These are phyloP conservation scores for Neostapfia colusana DNA, from an alignment of 176 grass and related monocot genomes.

Conservation along the genomic window DNA sequence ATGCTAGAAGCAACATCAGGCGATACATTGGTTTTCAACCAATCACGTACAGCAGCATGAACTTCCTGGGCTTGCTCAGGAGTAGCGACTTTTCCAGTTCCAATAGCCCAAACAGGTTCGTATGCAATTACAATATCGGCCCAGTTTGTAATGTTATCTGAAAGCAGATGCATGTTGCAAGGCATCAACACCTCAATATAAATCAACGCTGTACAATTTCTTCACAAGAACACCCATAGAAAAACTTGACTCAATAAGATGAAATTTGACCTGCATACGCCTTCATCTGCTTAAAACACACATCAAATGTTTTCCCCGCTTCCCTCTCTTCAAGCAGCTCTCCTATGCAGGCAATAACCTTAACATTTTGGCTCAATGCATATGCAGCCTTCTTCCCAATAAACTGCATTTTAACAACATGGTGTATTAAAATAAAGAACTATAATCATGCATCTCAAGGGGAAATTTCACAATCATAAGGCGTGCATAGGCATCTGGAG, in stretches of 20 bases:
- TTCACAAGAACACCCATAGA: neutral
- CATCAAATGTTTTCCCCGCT: slow-evolving; percentile 95
- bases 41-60: slow-evolving; percentile 81
- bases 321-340: slow-evolving; percentile 97
- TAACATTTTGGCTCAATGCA: slow-evolving; percentile 96
- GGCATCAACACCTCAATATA: neutral
- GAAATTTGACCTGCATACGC: slow-evolving; percentile 74
- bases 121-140: slow-evolving; percentile 86
- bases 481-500: neutral
- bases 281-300: slow-evolving; percentile 94
- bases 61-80: slow-evolving; percentile 97
- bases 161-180: slow-evolving; percentile 39
- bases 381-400: slow-evolving; percentile 95
- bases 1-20: slow-evolving; percentile 79
- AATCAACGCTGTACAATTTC: slow-evolving; percentile 4
- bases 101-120: slow-evolving; percentile 99
- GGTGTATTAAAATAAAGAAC: slow-evolving; percentile 11
- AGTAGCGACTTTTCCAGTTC: slow-evolving; percentile 89
- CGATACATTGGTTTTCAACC: slow-evolving; percentile 89
- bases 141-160: slow-evolving; percentile 89
- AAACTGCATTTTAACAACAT: slow-evolving; percentile 58
- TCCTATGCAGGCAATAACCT: slow-evolving; percentile 96
- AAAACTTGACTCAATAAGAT: neutral
- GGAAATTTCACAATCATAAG: neutral
- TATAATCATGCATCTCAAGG: slow-evolving; percentile 7